Percentiles rank a stretch among this genome's conserved stretches.
phyloP scores from a whole-genome alignment of 2,329 filamentous ascomycete species.

The Alternaria brassicae region DNA sequence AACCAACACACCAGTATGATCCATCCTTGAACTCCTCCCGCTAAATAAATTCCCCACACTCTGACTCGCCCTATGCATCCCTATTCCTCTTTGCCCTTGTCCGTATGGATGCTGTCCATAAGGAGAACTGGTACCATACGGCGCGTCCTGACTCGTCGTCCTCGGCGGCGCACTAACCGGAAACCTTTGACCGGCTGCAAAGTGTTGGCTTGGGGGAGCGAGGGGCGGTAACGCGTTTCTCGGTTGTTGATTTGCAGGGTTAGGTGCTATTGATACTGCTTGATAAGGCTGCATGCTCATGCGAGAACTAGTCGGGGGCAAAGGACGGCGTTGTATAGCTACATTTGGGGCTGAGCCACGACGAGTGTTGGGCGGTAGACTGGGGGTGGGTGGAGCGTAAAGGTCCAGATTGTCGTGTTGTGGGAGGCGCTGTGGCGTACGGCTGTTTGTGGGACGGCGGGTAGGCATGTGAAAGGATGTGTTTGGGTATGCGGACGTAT shows the following conservation, averaged over 20 bases:
- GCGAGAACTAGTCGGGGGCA: slow-evolving; percentile 8
- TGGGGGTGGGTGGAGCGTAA: slow-evolving; percentile 29
- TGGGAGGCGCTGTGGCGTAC: slow-evolving; percentile 19
- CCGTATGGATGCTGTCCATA: not conserved
- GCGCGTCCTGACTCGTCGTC: slow-evolving; percentile 7
- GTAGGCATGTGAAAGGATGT: slow-evolving; percentile 8
- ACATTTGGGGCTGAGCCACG: slow-evolving; percentile 37
- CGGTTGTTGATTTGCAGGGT: not conserved
- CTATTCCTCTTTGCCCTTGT: not conserved
- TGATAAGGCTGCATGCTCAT: slow-evolving; percentile 16
- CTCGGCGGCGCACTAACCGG: slow-evolving; percentile 32
- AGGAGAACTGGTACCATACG: not conserved
- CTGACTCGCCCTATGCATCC: not conserved
- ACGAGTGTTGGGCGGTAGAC: slow-evolving; percentile 24
- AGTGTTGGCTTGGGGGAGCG: slow-evolving; percentile 11
- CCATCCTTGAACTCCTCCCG: slow-evolving; percentile 1
- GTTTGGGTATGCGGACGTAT: slow-evolving; percentile 13
- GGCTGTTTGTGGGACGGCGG: slow-evolving; percentile 22
- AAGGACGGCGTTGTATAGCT: slow-evolving; percentile 19
- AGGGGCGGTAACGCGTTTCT: slow-evolving; percentile 24
- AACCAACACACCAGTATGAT: not conserved
- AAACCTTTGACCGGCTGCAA: slow-evolving; percentile 1
- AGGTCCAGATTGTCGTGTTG: slow-evolving; percentile 33
- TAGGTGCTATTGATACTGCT: not conserved
- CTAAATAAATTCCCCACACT: slow-evolving; percentile 1